Base-by-base conservation (phyloP, 2,329 filamentous ascomycete species). In the Pseudopyricularia cyperi region DNA sequence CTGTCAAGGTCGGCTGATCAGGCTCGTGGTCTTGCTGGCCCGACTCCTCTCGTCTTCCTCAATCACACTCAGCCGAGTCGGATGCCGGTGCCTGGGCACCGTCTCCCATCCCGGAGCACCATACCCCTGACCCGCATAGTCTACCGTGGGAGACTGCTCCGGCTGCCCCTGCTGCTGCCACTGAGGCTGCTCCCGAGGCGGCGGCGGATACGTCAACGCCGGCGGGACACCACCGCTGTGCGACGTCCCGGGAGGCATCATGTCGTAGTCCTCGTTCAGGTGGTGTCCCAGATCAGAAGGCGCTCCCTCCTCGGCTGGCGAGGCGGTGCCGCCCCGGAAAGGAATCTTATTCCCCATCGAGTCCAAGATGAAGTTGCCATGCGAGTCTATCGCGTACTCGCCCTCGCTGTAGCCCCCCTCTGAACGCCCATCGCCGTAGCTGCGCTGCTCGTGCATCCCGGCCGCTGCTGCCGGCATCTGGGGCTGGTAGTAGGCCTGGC, bases 1-100 rank as follows among this genome's bases (percentile, higher is more conserved):
- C 11, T 9, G 8, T 60, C 55, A 65, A 30, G 60, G 63, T 17
- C 77, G 75, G 61, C 77, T 81, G 57, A 74, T 66, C 55, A 81
- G 77, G 63, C 82, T 84, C 19, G 81, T 82, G 19, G 30, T 49
- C 11, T 81, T 82, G 58, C 85, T 87, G 14, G 85, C 87, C 22
- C 85, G 79, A 63, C 85, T 87, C 50, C 82, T 75, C 67, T 94
- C 88, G 58, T 93, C 87, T 62, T 89, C 89, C 62, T 89, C 85
- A 30, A 93, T 76, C 28, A 95, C 89, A 65, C 89, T 95, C 56
- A 95, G 71, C 53, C 90, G 74, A 8, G 89, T 95, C 0, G 89
- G 89, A 67, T 95, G 89, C 58, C 93, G 87, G 66, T 95, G 89
- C 52, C 82, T 77, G 24, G 84, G 83, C 56, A 88, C 72, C n/a